Percentiles rank a stretch among this genome's conserved stretches.
phyloP scores from a whole-genome alignment of 116 monocot genomes.

The Papilionanthe hybrid region DNA sequence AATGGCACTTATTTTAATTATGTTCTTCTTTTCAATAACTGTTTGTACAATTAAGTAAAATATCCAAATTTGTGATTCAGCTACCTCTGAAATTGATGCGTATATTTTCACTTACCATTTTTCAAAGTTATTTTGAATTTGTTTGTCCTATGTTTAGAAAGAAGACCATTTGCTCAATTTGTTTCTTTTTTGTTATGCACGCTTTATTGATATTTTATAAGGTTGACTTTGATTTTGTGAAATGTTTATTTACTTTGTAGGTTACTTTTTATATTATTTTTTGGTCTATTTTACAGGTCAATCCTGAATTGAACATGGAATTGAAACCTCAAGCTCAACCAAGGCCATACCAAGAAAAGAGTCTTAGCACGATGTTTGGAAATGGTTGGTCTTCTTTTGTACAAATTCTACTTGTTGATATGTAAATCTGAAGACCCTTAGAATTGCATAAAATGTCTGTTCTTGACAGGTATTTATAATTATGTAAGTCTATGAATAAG shows the following conservation, averaged over 20 bases:
- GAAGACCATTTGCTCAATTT: background rate
- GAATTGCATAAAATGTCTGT: background rate
- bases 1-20: background rate
- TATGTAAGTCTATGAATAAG: background rate
- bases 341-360: constrained; percentile 99
- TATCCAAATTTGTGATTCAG: background rate
- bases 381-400: constrained; percentile 59
- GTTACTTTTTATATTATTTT: background rate
- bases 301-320: constrained; percentile 95
- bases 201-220: background rate
- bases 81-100: background rate
- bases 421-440: background rate
- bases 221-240: constrained; percentile 1
- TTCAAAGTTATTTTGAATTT: background rate
- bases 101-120: background rate
- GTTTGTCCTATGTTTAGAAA: background rate
- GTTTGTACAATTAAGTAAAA: background rate
- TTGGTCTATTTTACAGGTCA: constrained; percentile 48
- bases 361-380: constrained; percentile 99
- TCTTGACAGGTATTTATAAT: background rate
- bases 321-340: constrained; percentile 95
- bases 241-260: background rate
- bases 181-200: background rate
- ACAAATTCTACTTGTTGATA: background rate
- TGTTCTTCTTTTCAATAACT: background rate